A percentile compares a stretch with the other conserved stretches of the same genome.
Evolutionary conservation across 2,329 filamentous ascomycete genomes (phyloP).

Genomic region (Aplosporella prunicola): DNA sequence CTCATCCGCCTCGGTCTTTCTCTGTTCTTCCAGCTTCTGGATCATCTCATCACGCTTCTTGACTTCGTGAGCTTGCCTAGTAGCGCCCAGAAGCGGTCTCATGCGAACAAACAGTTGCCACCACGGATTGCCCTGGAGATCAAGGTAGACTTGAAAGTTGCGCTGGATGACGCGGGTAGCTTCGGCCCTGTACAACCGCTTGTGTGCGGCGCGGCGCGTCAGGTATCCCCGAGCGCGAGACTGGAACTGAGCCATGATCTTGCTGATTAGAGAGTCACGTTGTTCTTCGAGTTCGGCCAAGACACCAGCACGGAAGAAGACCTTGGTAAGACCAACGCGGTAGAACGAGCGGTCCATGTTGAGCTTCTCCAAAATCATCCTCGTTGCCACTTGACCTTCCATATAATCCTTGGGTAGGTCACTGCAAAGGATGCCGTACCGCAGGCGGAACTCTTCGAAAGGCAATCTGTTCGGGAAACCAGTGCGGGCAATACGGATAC

Average conservation of each 20-base stretch:
- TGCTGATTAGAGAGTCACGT: conserved; percentile 80
- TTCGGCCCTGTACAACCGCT: conserved; percentile 87
- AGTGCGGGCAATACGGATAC: conserved; percentile 91
- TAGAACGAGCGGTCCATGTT: conserved; percentile 78
- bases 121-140: conserved; percentile 89
- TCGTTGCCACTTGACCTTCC: conserved; percentile 78
- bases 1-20: conserved; percentile 64
- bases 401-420: conserved; percentile 79
- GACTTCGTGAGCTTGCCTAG: conserved; percentile 83
- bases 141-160: conserved; percentile 86
- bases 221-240: conserved; percentile 84
- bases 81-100: conserved; percentile 88
- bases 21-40: conserved; percentile 71
- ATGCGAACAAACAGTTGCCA: conserved; percentile 93
- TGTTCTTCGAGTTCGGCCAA: conserved; percentile 95
- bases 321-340: conserved; percentile 89
- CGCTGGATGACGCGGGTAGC: conserved; percentile 89
- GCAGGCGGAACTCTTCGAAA: conserved; percentile 87
- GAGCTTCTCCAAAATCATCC: conserved; percentile 81
- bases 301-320: conserved; percentile 95
- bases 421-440: conserved; percentile 90
- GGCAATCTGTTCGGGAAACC: conserved; percentile 90
- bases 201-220: conserved; percentile 79
- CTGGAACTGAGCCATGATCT: conserved; percentile 91
- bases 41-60: conserved; percentile 95